phyloP scores from a whole-genome alignment of 768 basidiomycete species.

The Filobasidium floriforme region DNA sequence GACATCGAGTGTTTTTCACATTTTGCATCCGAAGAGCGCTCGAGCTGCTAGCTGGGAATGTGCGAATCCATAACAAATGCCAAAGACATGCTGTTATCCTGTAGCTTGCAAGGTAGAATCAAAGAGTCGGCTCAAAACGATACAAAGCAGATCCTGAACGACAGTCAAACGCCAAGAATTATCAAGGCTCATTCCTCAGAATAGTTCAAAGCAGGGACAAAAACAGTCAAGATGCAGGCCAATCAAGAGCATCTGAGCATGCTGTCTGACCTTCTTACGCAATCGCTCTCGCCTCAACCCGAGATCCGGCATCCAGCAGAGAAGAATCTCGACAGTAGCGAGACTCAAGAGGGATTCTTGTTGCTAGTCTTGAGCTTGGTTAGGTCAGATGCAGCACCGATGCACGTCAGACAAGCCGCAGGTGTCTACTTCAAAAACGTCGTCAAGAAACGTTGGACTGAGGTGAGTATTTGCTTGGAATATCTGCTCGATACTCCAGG shows the following conservation, averaged over 20 bases:
- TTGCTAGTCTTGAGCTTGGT: conserved; percentile 69
- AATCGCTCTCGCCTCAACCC: conserved; percentile 62
- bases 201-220: too few species aligned
- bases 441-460: conserved; percentile 78
- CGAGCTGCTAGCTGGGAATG: not conserved
- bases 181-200: too few species aligned
- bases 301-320: conserved; percentile 71
- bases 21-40: not conserved
- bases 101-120: too few species aligned
- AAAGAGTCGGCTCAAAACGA: too few species aligned
- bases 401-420: conserved; percentile 69
- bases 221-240: conserved; percentile 24
- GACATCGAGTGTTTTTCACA: too few species aligned
- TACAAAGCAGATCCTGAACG: too few species aligned
- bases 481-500: not conserved
- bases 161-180: too few species aligned
- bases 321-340: conserved; percentile 60
- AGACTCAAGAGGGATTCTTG: conserved; percentile 69
- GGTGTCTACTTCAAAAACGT: conserved; percentile 90
- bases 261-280: conserved; percentile 49
- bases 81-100: too few species aligned
- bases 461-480: conserved; percentile 51
- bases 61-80: conserved; percentile 6
- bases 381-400: conserved; percentile 57
- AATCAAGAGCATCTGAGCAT: conserved; percentile 31